Evolutionary conservation across 2,329 filamentous ascomycete species (phyloP).

Genomic region (Drechslerella coelobrocha): DNA sequence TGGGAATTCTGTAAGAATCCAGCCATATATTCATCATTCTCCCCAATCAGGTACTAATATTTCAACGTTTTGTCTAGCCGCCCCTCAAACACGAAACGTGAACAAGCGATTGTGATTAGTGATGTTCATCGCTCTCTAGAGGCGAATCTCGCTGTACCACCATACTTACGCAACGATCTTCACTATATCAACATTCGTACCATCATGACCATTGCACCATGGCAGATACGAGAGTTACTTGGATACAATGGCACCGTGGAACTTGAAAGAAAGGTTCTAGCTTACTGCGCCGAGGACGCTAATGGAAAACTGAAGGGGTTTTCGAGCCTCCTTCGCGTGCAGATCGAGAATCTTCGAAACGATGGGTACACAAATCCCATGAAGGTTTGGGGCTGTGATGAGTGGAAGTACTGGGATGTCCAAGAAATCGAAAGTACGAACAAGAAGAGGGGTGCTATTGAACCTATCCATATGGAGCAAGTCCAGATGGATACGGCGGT

Average conservation of each 20-base stretch:
- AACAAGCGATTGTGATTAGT: slow-evolving; percentile 15
- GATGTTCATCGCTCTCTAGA: slow-evolving; percentile 15
- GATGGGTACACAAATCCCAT: slow-evolving; percentile 13
- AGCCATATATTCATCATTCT: neutral
- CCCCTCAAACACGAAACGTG: slow-evolving; percentile 20
- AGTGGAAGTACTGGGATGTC: slow-evolving; percentile 42
- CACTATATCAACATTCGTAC: slow-evolving; percentile 48
- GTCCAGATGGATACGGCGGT: slow-evolving; percentile 5
- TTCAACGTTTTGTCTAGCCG: slow-evolving; percentile 5
- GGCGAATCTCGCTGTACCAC: slow-evolving; percentile 25
- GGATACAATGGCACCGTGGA: slow-evolving; percentile 1
- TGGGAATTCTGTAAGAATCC: slow-evolving; percentile 37
- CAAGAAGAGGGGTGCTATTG: slow-evolving; percentile 10
- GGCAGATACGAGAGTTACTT: slow-evolving; percentile 22
- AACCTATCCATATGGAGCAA: slow-evolving; percentile 2
- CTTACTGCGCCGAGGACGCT: slow-evolving; percentile 22
- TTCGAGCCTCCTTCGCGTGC: slow-evolving; percentile 7
- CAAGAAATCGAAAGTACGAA: slow-evolving; percentile 26
- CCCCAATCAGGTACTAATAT: slow-evolving; percentile 8
- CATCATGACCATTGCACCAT: slow-evolving; percentile 39
- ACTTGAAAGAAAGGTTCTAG: neutral
- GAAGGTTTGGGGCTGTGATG: slow-evolving; percentile 27
- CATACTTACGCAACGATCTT: slow-evolving; percentile 29
- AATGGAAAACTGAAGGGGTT: slow-evolving; percentile 16
- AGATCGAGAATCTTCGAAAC: neutral